Evolutionary conservation across 148 eudicot species (phyloP).

Genomic region (Chenopodium formosanum): DNA sequence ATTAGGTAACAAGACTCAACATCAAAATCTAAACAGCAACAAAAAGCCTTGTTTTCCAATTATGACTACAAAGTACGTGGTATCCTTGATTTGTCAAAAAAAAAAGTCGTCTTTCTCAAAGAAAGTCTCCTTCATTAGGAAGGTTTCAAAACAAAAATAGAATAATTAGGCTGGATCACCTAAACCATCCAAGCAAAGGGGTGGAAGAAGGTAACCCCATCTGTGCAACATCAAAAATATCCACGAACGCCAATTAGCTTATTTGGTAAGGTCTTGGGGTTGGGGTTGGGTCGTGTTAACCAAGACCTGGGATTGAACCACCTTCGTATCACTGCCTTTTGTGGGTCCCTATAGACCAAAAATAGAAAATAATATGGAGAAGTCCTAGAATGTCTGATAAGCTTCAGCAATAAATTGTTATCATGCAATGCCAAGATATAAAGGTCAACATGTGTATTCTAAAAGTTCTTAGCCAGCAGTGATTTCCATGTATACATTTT

Average conservation of each 20-base stretch:
- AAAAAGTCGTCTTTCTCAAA: background rate
- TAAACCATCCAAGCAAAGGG: slow-evolving; percentile 8
- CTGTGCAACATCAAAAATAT: background rate
- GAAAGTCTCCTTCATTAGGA: background rate
- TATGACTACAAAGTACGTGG: no score
- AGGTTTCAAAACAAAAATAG: background rate
- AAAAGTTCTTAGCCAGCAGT: background rate
- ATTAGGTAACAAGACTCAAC: background rate
- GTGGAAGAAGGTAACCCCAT: slow-evolving; percentile 2
- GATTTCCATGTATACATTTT: background rate
- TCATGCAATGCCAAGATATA: background rate
- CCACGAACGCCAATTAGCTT: background rate
- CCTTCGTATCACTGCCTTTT: background rate
- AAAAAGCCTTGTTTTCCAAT: background rate
- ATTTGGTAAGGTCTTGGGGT: background rate
- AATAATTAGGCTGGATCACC: background rate
- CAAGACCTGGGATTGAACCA: background rate
- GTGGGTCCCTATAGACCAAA: slow-evolving; percentile 3
- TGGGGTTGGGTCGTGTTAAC: background rate
- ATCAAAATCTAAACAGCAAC: background rate
- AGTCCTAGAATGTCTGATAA: background rate
- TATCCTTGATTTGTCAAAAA: no score
- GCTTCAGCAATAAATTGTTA: background rate
- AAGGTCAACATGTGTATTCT: background rate
- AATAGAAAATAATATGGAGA: background rate